Evolutionary conservation across 176 grass and related monocot genomes (phyloP).

Genomic region (Triticum dicoccoides): DNA sequence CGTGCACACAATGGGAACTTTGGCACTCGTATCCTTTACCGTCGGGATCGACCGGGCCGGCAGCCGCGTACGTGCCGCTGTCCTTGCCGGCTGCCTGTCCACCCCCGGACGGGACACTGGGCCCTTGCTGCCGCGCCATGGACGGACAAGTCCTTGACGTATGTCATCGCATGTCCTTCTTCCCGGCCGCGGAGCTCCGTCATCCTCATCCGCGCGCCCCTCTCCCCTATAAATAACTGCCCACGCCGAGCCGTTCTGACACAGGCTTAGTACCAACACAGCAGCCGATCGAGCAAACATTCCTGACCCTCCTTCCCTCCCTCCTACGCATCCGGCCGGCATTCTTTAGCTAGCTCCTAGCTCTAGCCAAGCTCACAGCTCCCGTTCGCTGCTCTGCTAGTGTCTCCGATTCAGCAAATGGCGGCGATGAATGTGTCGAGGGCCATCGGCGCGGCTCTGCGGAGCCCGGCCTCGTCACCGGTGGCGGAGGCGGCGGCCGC

Average conservation of each 20-base stretch:
- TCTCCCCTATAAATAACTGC: conserved; percentile 47
- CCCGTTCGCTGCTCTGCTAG: neutral
- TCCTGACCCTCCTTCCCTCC: neutral
- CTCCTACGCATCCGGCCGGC: neutral
- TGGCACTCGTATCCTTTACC: neutral
- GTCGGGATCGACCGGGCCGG: neutral
- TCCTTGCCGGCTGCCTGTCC: conserved; percentile 61
- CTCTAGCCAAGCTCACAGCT: neutral
- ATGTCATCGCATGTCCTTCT: conserved; percentile 33
- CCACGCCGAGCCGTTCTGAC: conserved; percentile 18
- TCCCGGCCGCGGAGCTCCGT: neutral
- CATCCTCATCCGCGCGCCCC: neutral
- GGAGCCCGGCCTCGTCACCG: neutral
- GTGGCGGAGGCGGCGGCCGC: conserved; percentile 26
- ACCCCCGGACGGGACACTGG: conserved; percentile 43
- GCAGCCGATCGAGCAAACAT: conserved; percentile 16
- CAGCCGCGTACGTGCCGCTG: neutral
- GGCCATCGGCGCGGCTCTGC: conserved; percentile 26
- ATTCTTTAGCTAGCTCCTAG: neutral
- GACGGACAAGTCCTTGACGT: conserved; percentile 44
- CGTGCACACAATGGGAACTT: neutral
- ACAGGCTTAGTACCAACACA: neutral
- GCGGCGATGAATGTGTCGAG: conserved; percentile 52
- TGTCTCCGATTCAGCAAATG: conserved; percentile 38
- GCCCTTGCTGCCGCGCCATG: conserved; percentile 38